A percentile compares a stretch with the other conserved stretches of the same genome.
These are phyloP conservation scores for Fusarium sororula DNA, from an alignment of 2,329 filamentous ascomycete genomes.

Conservation along the genomic window DNA sequence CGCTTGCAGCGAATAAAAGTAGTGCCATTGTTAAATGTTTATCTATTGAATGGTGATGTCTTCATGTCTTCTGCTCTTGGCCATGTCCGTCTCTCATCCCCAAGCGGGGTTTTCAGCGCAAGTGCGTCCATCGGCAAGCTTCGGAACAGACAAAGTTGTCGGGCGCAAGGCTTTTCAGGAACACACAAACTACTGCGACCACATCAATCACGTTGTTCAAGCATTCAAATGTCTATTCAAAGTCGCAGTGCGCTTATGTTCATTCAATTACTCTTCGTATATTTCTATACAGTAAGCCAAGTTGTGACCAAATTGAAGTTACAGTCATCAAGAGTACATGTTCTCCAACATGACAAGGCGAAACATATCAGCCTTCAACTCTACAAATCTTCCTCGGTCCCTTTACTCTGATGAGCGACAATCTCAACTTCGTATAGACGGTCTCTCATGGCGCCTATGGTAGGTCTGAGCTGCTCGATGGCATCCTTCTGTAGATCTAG, in stretches of 20 bases:
- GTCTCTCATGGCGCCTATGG: too few relatives aligned
- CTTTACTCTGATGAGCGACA: too few relatives aligned
- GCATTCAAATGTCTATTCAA: background rate
- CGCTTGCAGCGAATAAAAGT: constrained; percentile 41
- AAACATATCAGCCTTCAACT: too few relatives aligned
- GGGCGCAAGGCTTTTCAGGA: background rate
- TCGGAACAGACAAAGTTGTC: background rate
- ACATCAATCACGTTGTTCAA: background rate
- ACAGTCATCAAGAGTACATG: too few relatives aligned
- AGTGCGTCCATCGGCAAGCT: accelerated
- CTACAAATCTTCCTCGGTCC: too few relatives aligned
- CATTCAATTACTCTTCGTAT: background rate
- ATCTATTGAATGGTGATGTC: background rate
- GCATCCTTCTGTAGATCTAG: too few relatives aligned
- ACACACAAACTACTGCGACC: background rate
- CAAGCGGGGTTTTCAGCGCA: background rate
- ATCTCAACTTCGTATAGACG: too few relatives aligned
- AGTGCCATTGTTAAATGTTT: constrained; percentile 40
- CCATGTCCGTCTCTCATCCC: background rate
- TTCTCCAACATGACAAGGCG: too few relatives aligned
- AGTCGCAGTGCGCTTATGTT: background rate
- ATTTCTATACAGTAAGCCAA: too few relatives aligned
- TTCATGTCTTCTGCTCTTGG: background rate
- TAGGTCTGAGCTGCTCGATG: too few relatives aligned
- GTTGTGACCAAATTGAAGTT: too few relatives aligned